Conservation (phyloP, 208 protist genomes). For the Sergeia podlipaevii region DNA sequence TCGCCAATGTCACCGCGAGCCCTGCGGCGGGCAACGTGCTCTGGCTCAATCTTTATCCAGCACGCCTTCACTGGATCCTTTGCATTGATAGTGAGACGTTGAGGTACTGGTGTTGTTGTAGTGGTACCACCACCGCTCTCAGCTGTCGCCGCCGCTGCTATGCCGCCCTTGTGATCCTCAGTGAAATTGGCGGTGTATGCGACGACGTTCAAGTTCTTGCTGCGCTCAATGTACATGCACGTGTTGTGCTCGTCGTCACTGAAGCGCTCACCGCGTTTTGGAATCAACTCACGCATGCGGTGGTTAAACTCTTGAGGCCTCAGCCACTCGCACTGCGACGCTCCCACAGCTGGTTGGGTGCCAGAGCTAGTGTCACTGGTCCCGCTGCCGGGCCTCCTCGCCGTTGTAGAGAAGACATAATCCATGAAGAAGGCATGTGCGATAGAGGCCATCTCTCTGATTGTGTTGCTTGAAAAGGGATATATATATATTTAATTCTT, state of each 20-base stretch:
- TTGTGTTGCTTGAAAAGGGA: background rate
- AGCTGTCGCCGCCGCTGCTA: background rate
- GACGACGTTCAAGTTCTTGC: conserved; percentile 42
- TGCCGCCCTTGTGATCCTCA: background rate
- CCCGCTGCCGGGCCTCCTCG: too few relatives aligned
- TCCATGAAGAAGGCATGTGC: background rate
- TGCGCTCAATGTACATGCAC: conserved; percentile 47
- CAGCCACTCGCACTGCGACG: too few relatives aligned
- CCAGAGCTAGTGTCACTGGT: too few relatives aligned
- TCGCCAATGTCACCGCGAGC: conserved; percentile 12
- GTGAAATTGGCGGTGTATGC: conserved; percentile 27
- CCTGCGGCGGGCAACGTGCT: conserved; percentile 12
- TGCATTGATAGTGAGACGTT: conserved; percentile 9
- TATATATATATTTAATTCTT: too few relatives aligned
- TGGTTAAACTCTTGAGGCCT: too few relatives aligned
- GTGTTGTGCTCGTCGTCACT: conserved; percentile 31
- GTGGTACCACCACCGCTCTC: conserved; percentile 5
- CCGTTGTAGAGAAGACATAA: background rate
- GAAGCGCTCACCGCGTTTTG: conserved; percentile 26
- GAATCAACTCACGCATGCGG: conserved; percentile 4
- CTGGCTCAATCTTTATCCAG: conserved; percentile 35
- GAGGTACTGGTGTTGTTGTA: background rate
- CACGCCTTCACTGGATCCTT: conserved; percentile 27
- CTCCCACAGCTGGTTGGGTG: too few relatives aligned
- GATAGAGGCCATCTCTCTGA: background rate